Percentiles rank a stretch among this genome's conserved stretches.
phyloP scores from a whole-genome alignment of 2,329 filamentous ascomycete genomes.

The Trichoderma koningiopsis region DNA sequence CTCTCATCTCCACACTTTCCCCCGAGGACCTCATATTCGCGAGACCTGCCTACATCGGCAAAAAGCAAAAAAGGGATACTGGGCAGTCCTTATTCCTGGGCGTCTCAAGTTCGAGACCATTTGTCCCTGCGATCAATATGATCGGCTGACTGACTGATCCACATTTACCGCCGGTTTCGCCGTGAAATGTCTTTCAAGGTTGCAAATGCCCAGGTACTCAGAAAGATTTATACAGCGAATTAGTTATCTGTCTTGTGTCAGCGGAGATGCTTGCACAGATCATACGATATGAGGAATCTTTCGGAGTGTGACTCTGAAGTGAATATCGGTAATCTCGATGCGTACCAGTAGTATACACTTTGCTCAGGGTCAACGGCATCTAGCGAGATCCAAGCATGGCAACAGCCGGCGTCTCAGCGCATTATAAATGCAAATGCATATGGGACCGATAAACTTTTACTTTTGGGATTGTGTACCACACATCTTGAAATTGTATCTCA shows the following conservation, averaged over 20 bases:
- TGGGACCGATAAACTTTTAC: background rate
- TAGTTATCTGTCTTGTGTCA: background rate
- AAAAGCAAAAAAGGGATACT: background rate
- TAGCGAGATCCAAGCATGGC: background rate
- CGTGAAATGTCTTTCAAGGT: conserved; percentile 11
- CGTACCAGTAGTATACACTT: background rate
- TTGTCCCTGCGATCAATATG: background rate
- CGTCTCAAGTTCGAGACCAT: conserved; percentile 5
- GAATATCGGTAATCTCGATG: background rate
- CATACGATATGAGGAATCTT: background rate
- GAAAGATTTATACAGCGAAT: background rate
- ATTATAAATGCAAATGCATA: background rate
- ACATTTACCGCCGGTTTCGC: conserved; percentile 20
- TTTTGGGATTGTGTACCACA: background rate
- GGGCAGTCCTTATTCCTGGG: background rate
- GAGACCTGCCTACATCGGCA: background rate
- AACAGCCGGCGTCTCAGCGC: background rate
- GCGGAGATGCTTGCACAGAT: background rate
- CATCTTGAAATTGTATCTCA: background rate
- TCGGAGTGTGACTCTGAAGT: background rate
- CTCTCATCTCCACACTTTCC: background rate
- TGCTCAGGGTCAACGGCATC: background rate
- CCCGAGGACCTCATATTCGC: background rate
- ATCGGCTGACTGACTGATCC: conserved; percentile 21
- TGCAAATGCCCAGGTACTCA: background rate